Percentiles rank a stretch among this genome's conserved stretches.
These are phyloP conservation scores for Diaporthe vexans DNA, from an alignment of 2,329 filamentous ascomycete genomes.

Conservation along the genomic window DNA sequence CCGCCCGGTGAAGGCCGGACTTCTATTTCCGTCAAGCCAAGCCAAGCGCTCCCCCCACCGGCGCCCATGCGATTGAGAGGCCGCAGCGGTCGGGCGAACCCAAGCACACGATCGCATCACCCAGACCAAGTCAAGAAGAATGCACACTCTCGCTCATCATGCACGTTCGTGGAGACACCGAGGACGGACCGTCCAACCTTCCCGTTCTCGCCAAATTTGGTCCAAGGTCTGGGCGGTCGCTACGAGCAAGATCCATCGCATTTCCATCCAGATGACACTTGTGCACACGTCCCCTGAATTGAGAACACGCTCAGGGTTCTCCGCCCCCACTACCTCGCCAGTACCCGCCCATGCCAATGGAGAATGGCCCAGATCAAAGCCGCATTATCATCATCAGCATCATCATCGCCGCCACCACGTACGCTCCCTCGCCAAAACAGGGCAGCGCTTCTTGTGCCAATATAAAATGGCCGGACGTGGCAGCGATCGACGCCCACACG, in stretches of 20 bases:
- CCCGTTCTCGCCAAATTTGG: neutral
- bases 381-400: neutral
- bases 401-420: neutral
- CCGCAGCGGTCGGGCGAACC: neutral
- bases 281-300: neutral
- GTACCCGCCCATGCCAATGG: neutral
- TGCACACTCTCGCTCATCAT: conserved; percentile 16
- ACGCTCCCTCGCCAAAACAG: neutral
- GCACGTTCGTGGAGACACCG: conserved; percentile 3
- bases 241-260: neutral
- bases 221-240: neutral
- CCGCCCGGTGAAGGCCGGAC: conserved; percentile 23
- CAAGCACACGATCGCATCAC: conserved; percentile 14
- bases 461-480: neutral
- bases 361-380: conserved; percentile 12
- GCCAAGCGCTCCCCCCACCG: conserved; percentile 2
- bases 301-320: neutral
- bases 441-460: conserved; percentile 6
- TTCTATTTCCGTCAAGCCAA: conserved; percentile 30
- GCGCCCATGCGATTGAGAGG: neutral
- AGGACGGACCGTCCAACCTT: neutral
- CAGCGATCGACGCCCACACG: conserved; percentile 19
- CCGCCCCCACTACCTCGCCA: neutral
- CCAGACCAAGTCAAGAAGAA: conserved; percentile 19
- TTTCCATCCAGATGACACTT: neutral